Base-by-base conservation (phyloP, 2,329 filamentous ascomycete genomes). In the Annulohypoxylon truncatum region DNA sequence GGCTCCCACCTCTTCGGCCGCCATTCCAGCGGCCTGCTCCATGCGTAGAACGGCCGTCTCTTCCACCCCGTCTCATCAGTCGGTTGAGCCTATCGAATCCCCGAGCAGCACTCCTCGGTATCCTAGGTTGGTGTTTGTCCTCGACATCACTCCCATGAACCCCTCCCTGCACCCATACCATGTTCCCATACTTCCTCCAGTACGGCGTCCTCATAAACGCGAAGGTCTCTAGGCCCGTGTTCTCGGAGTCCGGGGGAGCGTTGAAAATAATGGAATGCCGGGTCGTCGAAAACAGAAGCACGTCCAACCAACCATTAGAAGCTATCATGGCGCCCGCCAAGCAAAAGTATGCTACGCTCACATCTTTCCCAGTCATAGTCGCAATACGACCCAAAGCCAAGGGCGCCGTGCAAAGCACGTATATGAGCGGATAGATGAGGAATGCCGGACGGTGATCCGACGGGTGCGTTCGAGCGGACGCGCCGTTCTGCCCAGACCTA, bases 351-450 rank as follows among this genome's bases (percentile, higher is more conserved):
- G 75, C 77, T 0, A 87, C 79, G 0, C 85, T 82, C 2, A 88
- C 81, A 0, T 79, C 52, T 8, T 80, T 77, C 0, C 86, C 85
- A 0, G 85, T 83, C 85, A 92, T 90, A 18, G 83, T 84, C 13
- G 85, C 84, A 72, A 92, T 88, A 64, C 90, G 85, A 12, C 89
- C 88, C 0, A 86, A 82, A 3, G 89, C 89, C 0, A 92, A 81
- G 0, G 90, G 90, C 0, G 89, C 82, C 0, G 90, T 92, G 73
- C 90, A 90, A n/a, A 90, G 71, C 5, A 91, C 83, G 74, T 92
- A 92, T 67, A 92, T 89, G 69, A 90, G 73, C 0, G 90, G 90
- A 65, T 92, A 92, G 6, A 90, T 81, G 28, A 91, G 87, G 67
- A 91, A 88, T 7, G 86, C 82, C 4, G 82, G 83, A 64, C 85